Base-by-base conservation (phyloP, 805 yeast species). In the Spathaspora passalidarum region DNA sequence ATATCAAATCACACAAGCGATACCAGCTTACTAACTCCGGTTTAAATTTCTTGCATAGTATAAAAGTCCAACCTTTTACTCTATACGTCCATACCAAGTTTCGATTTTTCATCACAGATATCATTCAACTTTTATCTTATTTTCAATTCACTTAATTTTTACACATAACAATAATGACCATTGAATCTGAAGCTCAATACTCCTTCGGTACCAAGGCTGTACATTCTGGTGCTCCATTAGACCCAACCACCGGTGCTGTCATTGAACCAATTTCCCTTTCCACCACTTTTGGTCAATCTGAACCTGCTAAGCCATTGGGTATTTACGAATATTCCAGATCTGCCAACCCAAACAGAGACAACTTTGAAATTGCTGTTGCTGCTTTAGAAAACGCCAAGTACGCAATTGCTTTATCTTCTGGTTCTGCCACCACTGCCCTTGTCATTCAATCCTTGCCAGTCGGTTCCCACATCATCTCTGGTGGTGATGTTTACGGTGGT, bases 401-500 rank as follows among this genome's bases (percentile, higher is more conserved):
- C 63, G 91, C 86, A 21, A 66, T 88, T 49, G 96, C 92, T 14
- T 83, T 86, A 63, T 69, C 86, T 32, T 86, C 95, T n/a, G 96
- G 96, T 43, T 83, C 90, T 42, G 95, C 96, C 42, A 76, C 88
- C 50, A 87, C 95, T 38, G 88, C 94, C 20, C 76, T 83, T 55
- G 73, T 88, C 38, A 69, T 87, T 58, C 96, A 88, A 66, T 76
- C 86, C 25, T 71, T 88, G 57, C 82, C 86, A 38, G 77, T 79
- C 51, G 85, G 84, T 40, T 74, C 87, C 36, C 94, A 88, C 60
- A 85, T 86, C 36, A 73, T 88, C 42, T 82, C 89, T 40, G 82
- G 87, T 58, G 90, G 87, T 56, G 96, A 88, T 59, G 96, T 88
- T 40, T 88, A 88, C 66, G 96, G 96, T 51, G 96, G 96, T 57